Conservation (phyloP, 202 grass and related monocot species). For the Eragrostis tef region DNA sequence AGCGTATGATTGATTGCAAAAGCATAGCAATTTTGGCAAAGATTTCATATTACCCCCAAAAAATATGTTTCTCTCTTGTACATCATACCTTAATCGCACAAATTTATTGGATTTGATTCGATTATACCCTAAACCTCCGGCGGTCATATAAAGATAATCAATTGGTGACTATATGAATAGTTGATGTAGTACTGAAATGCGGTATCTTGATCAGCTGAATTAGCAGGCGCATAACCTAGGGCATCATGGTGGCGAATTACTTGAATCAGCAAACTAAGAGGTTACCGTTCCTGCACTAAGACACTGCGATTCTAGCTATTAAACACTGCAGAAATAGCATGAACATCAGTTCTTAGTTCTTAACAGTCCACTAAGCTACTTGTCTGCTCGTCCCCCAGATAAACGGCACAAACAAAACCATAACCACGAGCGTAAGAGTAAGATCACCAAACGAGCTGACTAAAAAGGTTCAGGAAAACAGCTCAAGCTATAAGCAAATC, state of each 20-base stretch:
- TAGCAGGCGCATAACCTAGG: slow-evolving; percentile 10
- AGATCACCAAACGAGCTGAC: slow-evolving; percentile 38
- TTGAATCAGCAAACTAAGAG: slow-evolving; percentile 35
- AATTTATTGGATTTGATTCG: slow-evolving; percentile 13
- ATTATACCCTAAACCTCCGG: slow-evolving; percentile 36
- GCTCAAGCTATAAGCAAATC: slow-evolving; percentile 41
- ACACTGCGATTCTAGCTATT: background rate
- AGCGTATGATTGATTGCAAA: slow-evolving; percentile 3
- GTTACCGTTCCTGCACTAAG: slow-evolving; percentile 24
- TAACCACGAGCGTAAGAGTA: slow-evolving; percentile 32
- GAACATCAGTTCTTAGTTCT: background rate
- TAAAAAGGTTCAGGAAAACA: background rate
- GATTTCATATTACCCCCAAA: background rate
- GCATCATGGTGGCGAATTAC: slow-evolving; percentile 38
- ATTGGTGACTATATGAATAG: background rate
- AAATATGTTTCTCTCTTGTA: background rate
- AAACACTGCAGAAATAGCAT: slow-evolving; percentile 44
- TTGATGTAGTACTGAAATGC: slow-evolving; percentile 12
- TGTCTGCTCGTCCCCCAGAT: slow-evolving; percentile 23
- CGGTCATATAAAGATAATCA: background rate
- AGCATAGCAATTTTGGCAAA: slow-evolving; percentile 19
- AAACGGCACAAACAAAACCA: slow-evolving; percentile 24
- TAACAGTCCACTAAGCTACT: background rate
- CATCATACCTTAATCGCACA: background rate
- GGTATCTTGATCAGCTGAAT: slow-evolving; percentile 19